Evolutionary conservation across 164 flowering plant species (phyloP).

Genomic region (Stephania cephalantha): DNA sequence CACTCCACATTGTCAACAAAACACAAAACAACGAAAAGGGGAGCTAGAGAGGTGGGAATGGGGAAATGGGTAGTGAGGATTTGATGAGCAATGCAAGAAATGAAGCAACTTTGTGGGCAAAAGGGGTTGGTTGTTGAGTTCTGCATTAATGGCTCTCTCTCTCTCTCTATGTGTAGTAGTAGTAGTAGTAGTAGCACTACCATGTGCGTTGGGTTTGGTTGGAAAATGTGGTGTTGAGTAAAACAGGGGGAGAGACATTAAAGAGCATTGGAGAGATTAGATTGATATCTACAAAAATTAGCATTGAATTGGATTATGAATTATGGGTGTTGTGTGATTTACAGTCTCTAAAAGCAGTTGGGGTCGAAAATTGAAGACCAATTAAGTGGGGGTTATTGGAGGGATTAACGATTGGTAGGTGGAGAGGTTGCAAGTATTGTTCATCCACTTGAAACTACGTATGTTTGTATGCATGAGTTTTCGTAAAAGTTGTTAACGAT

Average conservation of each 20-base stretch:
- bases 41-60: conserved; percentile 1
- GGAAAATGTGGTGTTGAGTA: neutral
- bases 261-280: neutral
- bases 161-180: neutral
- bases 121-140: conserved; percentile 35
- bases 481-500: neutral
- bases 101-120: neutral
- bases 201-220: neutral
- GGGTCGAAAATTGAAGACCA: neutral
- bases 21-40: neutral
- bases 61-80: conserved; percentile 10
- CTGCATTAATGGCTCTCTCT: conserved; percentile 30
- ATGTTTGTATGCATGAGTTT: too few relatives aligned
- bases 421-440: neutral
- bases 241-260: neutral
- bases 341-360: neutral
- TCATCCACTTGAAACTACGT: neutral
- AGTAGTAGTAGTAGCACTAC: too few relatives aligned
- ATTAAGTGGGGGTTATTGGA: neutral
- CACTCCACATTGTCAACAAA: conserved; percentile 56
- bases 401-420: neutral
- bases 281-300: too few relatives aligned
- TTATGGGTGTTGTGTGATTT: neutral
- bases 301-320: too few relatives aligned
- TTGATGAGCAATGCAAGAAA: conserved; percentile 4